phyloP scores from a whole-genome alignment of 2,329 filamentous ascomycete species.

The Aspergillus arachidicola region DNA sequence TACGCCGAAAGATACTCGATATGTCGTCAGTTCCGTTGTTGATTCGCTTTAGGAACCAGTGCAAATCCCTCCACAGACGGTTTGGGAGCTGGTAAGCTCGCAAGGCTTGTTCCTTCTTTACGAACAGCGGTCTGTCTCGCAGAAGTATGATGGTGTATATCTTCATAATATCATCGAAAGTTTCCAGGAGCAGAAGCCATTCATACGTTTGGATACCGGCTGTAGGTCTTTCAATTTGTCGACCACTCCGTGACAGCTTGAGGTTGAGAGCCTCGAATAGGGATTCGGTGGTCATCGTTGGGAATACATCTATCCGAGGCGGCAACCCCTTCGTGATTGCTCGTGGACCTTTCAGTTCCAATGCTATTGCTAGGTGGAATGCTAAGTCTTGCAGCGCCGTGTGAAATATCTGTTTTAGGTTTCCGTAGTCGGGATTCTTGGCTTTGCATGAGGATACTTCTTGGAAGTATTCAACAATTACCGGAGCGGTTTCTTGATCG shows the following conservation, averaged over 20 bases:
- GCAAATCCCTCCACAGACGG: conserved; percentile 18
- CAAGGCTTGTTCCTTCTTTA: conserved; percentile 6
- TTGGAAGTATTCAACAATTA: conserved; percentile 1
- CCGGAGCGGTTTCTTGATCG: not conserved
- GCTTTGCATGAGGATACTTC: not conserved
- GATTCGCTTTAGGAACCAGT: conserved; percentile 12
- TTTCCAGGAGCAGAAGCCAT: not conserved
- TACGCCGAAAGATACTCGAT: not conserved
- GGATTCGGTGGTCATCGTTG: not conserved
- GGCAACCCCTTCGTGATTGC: not conserved
- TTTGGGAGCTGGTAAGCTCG: conserved; percentile 19
- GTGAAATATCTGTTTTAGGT: conserved; percentile 4
- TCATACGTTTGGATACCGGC: not conserved
- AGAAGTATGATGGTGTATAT: conserved; percentile 14
- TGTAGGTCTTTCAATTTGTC: not conserved
- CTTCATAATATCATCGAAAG: conserved; percentile 10
- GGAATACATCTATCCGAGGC: not conserved
- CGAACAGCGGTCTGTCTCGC: conserved; percentile 6
- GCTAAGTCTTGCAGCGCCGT: conserved; percentile 1
- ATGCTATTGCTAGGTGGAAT: conserved; percentile 5
- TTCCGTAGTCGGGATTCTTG: conserved; percentile 6
- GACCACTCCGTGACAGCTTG: not conserved
- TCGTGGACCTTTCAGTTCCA: conserved; percentile 10
- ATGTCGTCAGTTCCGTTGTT: not conserved
- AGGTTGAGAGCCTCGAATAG: conserved; percentile 1